These are phyloP conservation scores for Tylopilus rubrobrunneus DNA, from an alignment of 768 basidiomycete species.

Conservation along the genomic window DNA sequence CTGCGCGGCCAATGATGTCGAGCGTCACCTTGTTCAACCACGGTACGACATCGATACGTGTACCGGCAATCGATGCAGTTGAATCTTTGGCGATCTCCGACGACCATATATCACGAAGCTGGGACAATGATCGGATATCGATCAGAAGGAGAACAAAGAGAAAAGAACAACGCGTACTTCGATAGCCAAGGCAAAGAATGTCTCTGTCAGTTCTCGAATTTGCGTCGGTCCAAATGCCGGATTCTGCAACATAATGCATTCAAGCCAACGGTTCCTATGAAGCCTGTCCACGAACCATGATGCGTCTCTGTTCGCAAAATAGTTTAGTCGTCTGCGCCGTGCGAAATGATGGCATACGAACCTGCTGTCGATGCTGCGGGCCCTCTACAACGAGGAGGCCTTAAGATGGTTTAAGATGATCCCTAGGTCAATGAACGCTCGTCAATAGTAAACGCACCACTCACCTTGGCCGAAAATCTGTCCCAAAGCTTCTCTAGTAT, in stretches of 20 bases:
- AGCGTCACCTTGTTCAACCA: constrained; percentile 37
- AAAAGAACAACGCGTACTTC: background rate
- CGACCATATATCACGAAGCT: constrained; percentile 49
- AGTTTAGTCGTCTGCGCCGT: background rate
- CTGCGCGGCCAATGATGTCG: constrained; percentile 41
- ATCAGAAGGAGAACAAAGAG: background rate
- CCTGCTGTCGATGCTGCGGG: constrained; percentile 39
- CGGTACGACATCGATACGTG: constrained; percentile 29
- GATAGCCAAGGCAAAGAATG: constrained; percentile 52
- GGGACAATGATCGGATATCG: background rate
- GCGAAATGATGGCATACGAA: constrained; percentile 2
- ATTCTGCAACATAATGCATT: constrained; percentile 37
- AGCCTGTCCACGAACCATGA: constrained; percentile 24
- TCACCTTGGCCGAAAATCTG: constrained; percentile 41
- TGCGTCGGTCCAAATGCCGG: constrained; percentile 63
- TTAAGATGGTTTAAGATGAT: too few species aligned
- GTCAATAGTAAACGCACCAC: background rate
- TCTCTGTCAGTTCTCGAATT: constrained; percentile 52
- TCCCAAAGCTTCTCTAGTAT: constrained; percentile 34
- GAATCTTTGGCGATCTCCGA: constrained; percentile 30
- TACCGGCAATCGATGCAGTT: constrained; percentile 9
- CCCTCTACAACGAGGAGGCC: constrained; percentile 48
- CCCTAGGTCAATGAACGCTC: background rate
- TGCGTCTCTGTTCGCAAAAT: constrained; percentile 13
- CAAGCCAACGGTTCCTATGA: background rate